Percentiles rank a stretch among this genome's conserved stretches.
These are phyloP conservation scores for Paecilomyces sp. DNA, from an alignment of 2,329 filamentous ascomycete genomes.

Conservation along the genomic window DNA sequence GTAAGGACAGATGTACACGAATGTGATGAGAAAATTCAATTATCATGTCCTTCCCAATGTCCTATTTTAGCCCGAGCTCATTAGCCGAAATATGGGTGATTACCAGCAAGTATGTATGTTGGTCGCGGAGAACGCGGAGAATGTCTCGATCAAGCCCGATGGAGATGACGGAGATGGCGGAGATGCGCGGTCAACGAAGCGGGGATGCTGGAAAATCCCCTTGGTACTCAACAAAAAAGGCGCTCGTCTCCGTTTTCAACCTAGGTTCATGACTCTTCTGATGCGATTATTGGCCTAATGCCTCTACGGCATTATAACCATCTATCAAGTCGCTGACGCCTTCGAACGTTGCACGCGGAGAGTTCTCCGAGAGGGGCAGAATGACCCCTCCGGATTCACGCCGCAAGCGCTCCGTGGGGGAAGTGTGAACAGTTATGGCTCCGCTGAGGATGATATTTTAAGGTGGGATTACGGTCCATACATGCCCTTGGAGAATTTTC, in stretches of 20 bases:
- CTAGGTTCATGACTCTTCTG: background rate
- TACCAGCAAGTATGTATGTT: background rate
- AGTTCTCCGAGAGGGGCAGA: background rate
- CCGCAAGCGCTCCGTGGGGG: background rate
- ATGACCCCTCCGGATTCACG: background rate
- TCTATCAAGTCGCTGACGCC: background rate
- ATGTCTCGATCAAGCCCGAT: background rate
- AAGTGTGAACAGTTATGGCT: background rate
- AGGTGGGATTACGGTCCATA: background rate
- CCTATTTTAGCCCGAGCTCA: background rate
- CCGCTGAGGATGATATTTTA: background rate
- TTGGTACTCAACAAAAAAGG: background rate
- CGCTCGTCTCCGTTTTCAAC: background rate
- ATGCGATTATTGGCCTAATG: background rate
- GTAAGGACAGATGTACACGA: too few relatives aligned
- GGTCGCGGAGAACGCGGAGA: background rate
- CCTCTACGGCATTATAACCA: background rate
- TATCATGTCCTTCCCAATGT: too few relatives aligned
- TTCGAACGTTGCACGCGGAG: background rate
- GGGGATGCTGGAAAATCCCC: background rate
- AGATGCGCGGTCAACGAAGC: background rate
- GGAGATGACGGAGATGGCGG: constrained; percentile 1
- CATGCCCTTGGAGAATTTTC: background rate
- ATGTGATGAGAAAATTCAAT: too few relatives aligned
- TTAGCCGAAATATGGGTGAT: background rate